phyloP scores from a whole-genome alignment of 2,329 filamentous ascomycete species.

The Dactylellina parvicollis region DNA sequence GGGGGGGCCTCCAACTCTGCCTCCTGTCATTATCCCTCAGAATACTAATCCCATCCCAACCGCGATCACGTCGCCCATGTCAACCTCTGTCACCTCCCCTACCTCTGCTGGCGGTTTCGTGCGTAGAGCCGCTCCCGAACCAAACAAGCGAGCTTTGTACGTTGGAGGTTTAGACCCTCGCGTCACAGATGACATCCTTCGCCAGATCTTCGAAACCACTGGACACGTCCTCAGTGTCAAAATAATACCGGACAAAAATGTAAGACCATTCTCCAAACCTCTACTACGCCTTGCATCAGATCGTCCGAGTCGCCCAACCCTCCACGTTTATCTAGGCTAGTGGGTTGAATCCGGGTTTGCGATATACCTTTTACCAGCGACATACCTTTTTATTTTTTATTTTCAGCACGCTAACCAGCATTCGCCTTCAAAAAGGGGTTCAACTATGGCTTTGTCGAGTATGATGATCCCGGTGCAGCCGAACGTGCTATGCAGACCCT shows the following conservation, averaged over 20 bases:
- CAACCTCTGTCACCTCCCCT: slow-evolving; percentile 81
- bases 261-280: slow-evolving; percentile 65
- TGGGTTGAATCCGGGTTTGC: background rate
- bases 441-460: slow-evolving; percentile 99
- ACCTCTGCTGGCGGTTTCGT: slow-evolving; percentile 81
- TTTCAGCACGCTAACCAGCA: slow-evolving; percentile 9
- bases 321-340: background rate
- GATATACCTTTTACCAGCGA: background rate
- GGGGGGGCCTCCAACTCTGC: slow-evolving; percentile 87
- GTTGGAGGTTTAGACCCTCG: slow-evolving; percentile 93
- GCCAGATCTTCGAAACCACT: slow-evolving; percentile 98
- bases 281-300: slow-evolving; percentile 24
- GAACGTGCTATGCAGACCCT: slow-evolving; percentile 97
- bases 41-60: slow-evolving; percentile 96
- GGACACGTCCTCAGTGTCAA: slow-evolving; percentile 98
- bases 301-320: background rate
- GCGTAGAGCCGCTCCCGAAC: slow-evolving; percentile 92
- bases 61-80: slow-evolving; percentile 87
- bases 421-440: slow-evolving; percentile 82
- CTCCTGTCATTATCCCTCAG: slow-evolving; percentile 85
- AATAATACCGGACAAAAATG: slow-evolving; percentile 99
- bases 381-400: background rate
- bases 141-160: slow-evolving; percentile 97
- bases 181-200: slow-evolving; percentile 93
- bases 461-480: slow-evolving; percentile 94